Evolutionary conservation across 108 stramenopile species (phyloP).

Genomic region (Parietichytrium sp.): DNA sequence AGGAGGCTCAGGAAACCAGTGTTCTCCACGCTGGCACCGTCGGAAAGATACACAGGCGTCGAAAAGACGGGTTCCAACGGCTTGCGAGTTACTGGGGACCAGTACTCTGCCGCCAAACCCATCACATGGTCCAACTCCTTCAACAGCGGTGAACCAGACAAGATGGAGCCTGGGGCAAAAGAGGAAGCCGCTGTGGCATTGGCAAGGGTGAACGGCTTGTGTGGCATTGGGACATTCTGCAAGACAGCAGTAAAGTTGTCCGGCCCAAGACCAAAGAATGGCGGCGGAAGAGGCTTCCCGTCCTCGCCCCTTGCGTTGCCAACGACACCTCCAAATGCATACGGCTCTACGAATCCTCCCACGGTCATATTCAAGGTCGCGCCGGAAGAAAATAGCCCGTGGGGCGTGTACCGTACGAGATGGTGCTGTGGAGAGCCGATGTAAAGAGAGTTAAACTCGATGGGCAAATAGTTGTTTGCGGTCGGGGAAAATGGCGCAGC

Average conservation of each 20-base stretch:
- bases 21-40: background rate
- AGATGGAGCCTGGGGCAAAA: background rate
- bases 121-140: background rate
- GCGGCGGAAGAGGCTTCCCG: no score
- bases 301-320: no score
- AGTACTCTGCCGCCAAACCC: slow-evolving; percentile 17
- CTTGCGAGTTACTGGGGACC: slow-evolving; percentile 23
- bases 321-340: slow-evolving; percentile 6
- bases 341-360: background rate
- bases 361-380: slow-evolving; percentile 16
- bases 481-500: background rate
- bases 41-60: background rate
- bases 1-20: background rate
- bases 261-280: background rate
- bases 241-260: background rate
- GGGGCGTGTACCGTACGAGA: background rate
- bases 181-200: slow-evolving; percentile 5
- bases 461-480: background rate
- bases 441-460: slow-evolving; percentile 34
- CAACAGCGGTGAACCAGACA: slow-evolving; percentile 15
- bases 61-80: background rate
- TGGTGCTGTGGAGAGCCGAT: background rate
- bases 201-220: background rate
- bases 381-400: background rate
- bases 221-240: slow-evolving; percentile 22